Percentiles rank a stretch among this genome's conserved stretches.
Conservation (phyloP, 139 green algal species). For the Tetradesmus lagerheimii region DNA sequence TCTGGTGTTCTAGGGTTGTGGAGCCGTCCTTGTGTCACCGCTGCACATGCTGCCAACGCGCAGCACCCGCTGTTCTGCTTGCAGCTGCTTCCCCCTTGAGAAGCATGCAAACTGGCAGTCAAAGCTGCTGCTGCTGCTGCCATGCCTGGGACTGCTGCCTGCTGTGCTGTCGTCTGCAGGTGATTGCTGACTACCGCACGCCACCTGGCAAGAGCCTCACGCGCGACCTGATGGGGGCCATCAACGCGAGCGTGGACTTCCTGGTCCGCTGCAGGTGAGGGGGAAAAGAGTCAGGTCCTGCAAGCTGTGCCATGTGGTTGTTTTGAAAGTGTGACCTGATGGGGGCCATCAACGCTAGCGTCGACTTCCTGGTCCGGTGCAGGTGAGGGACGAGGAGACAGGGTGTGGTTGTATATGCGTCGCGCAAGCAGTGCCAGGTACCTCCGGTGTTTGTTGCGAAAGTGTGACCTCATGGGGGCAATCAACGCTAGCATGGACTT, state of each 20-base stretch:
- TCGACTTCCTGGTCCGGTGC: slow-evolving; percentile 84
- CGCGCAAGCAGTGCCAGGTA: too few species aligned
- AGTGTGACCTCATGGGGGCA: slow-evolving; percentile 82
- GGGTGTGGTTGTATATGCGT: too few species aligned
- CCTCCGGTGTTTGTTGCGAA: too few species aligned
- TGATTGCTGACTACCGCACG: slow-evolving; percentile 86
- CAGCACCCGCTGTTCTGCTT: not conserved
- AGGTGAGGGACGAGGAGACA: too few species aligned
- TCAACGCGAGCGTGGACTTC: slow-evolving; percentile 91
- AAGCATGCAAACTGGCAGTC: too few species aligned
- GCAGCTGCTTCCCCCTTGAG: not conserved
- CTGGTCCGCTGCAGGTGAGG: slow-evolving; percentile 63
- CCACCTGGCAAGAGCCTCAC: slow-evolving; percentile 77
- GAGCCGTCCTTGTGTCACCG: too few species aligned
- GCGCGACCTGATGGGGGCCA: slow-evolving; percentile 80
- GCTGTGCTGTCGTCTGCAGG: slow-evolving; percentile 30
- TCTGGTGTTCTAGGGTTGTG: too few species aligned
- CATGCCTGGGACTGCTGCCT: not conserved
- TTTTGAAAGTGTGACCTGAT: too few species aligned
- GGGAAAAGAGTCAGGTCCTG: too few species aligned
- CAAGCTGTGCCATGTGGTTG: too few species aligned
- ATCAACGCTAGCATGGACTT: slow-evolving; percentile 91
- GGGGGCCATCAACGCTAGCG: slow-evolving; percentile 78
- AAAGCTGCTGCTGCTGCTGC: too few species aligned
- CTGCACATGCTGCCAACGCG: too few species aligned